Conservation (phyloP, 208 protist genomes). For the Leishmania tropica region DNA sequence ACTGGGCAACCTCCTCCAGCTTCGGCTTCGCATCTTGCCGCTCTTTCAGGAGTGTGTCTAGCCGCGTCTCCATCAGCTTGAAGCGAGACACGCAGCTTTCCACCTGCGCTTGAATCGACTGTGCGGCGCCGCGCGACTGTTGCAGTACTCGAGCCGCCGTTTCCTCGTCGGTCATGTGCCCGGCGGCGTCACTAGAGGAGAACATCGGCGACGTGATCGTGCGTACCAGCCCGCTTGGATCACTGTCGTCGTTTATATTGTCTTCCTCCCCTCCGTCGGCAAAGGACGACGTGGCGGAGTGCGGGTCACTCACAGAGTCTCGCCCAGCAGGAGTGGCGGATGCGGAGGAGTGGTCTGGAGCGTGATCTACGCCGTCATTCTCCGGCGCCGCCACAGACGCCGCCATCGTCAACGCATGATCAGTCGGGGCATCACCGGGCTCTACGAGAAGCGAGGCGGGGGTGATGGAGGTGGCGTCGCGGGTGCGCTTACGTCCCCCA, state of each 20-base stretch:
- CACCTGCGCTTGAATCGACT: constrained; percentile 26
- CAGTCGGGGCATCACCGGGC: not conserved
- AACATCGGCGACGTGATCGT: not conserved
- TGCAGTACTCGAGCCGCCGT: constrained; percentile 22
- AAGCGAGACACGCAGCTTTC: constrained; percentile 26
- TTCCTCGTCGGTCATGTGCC: constrained; percentile 9
- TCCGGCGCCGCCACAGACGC: not conserved
- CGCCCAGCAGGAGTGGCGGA: constrained; percentile 23
- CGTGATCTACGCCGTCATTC: not conserved
- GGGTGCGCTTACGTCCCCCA: constrained; percentile 12
- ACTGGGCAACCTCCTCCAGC: constrained; percentile 25
- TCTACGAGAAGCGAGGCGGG: not conserved
- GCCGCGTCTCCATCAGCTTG: constrained; percentile 20
- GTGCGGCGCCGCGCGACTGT: constrained; percentile 13
- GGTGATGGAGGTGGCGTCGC: constrained; percentile 4
- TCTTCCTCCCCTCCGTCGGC: not conserved
- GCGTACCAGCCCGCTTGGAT: constrained; percentile 22
- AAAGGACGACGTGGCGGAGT: constrained; percentile 14
- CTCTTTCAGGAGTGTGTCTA: constrained; percentile 23
- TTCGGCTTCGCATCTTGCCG: constrained; percentile 23
- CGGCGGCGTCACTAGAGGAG: constrained; percentile 10
- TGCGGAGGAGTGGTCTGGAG: constrained; percentile 13
- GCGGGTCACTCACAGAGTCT: constrained; percentile 8
- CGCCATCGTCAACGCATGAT: not conserved
- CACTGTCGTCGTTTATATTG: not conserved